Base-by-base conservation (phyloP, 2,329 filamentous ascomycete species). In the Tolypocladium sp. region DNA sequence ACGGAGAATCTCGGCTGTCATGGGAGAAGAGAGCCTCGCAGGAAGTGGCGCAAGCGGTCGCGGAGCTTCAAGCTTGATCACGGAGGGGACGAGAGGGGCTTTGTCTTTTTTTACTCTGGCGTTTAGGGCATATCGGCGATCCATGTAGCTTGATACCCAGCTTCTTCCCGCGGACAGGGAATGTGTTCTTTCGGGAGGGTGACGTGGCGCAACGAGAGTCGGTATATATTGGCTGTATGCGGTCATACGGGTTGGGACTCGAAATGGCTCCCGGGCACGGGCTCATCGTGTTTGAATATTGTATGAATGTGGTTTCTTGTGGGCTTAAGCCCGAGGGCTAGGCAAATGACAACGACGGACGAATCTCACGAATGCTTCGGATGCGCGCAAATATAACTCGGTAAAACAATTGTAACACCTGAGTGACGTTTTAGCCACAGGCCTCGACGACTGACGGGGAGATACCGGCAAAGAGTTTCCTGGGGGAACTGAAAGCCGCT, bases 1-100 rank as follows among this genome's bases (percentile, higher is more conserved):
- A 89, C 67, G 81, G 88, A 27, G 82, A 85, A 35, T 83, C 84
- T 59, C 83, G 86, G 59, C 83, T 82, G 63, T 82, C 81, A 55
- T 91, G 91, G 82, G 90, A 95, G 75, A 85, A 82, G 65, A 82
- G 91, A 67, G 92, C 92, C 17, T 83, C 80, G 22, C 83, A 86
- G 52, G 92, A 96, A 74, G 93, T 97, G 4, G 84, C 86, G 61
- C 85, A 82, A 66, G 91, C 91, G 20, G 79, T 96, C 57, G 80
- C 82, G 57, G 79, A 80, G 63, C 73, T 87, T 63, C 74, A 74
- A 65, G 74, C 75, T 62, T 82, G 70, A 79, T 64, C 61, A 68
- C 65, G 61, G 62, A 64, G 64, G 62, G 63, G 65, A 62, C 59
- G 63, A 62, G 61, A 59, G 62, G 60, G 58, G 58, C 62, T 62